Evolutionary conservation across 1,284 basidiomycete species (phyloP).

Genomic region (Phlebopus sp.): DNA sequence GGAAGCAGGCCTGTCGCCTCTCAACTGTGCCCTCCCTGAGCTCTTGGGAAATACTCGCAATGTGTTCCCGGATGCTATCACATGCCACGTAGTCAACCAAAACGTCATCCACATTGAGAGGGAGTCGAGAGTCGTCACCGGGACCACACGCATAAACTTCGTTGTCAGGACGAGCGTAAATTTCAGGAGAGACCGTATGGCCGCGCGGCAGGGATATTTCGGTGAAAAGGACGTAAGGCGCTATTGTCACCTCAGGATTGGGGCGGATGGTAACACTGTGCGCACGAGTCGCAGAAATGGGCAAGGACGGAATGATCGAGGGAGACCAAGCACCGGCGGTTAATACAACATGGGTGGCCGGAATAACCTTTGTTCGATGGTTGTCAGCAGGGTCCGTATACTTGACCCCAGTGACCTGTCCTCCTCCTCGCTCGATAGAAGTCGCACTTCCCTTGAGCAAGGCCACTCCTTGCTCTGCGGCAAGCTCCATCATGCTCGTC

Average conservation of each 20-base stretch:
- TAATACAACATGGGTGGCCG: conserved; percentile 68
- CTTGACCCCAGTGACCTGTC: conserved; percentile 52
- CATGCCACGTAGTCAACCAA: conserved; percentile 51
- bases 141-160: conserved; percentile 71
- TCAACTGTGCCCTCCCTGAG: conserved; percentile 50
- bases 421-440: conserved; percentile 37
- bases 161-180: conserved; percentile 66
- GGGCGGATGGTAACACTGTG: conserved; percentile 66
- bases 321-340: conserved; percentile 90
- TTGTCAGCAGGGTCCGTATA: conserved; percentile 40
- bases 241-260: conserved; percentile 39
- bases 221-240: conserved; percentile 67
- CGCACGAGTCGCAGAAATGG: conserved; percentile 58
- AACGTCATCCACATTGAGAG: conserved; percentile 61
- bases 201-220: conserved; percentile 44
- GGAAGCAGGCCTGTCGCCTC: conserved; percentile 64
- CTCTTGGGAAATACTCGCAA: conserved; percentile 55
- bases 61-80: conserved; percentile 50
- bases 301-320: conserved; percentile 45
- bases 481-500: conserved; percentile 69
- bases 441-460: conserved; percentile 46
- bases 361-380: conserved; percentile 33
- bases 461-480: conserved; percentile 51
- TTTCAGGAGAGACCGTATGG: conserved; percentile 50
- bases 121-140: conserved; percentile 58